Conservation (phyloP, 2,329 filamentous ascomycete genomes). For the Torrubiellomyces zombiae region DNA sequence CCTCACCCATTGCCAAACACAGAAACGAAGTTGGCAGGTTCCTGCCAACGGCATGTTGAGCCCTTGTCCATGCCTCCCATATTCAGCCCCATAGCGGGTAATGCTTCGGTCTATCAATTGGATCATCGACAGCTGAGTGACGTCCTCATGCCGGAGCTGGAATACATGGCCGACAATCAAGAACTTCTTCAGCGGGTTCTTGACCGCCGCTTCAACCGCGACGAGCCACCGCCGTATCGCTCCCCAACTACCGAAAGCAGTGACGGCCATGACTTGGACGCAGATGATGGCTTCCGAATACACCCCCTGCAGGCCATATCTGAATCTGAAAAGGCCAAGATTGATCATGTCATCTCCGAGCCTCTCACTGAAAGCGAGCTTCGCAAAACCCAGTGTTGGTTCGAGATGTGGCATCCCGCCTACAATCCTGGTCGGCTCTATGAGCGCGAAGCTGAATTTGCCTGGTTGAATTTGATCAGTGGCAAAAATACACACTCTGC, state of each 20-base stretch:
- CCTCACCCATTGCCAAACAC: too few relatives aligned
- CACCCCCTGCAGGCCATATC: background rate
- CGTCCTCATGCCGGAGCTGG: background rate
- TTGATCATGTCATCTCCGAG: background rate
- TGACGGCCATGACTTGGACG: background rate
- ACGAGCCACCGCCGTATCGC: background rate
- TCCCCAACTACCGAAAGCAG: background rate
- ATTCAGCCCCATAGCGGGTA: background rate
- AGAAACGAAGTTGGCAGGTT: too few relatives aligned
- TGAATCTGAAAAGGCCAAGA: background rate
- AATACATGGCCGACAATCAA: background rate
- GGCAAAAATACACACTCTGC: background rate
- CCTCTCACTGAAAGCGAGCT: background rate
- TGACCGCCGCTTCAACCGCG: conserved; percentile 1
- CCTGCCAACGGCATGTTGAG: too few relatives aligned
- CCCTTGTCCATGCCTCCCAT: background rate
- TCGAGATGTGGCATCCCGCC: background rate
- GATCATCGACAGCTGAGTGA: background rate
- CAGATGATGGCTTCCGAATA: too few relatives aligned
- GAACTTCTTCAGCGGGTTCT: background rate
- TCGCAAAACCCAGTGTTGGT: background rate
- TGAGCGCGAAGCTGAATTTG: background rate
- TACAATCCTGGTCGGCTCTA: conserved; percentile 1
- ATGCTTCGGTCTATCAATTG: conserved; percentile 1
- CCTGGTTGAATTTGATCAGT: background rate